phyloP scores from a whole-genome alignment of 352 stramenopile genomes.

The Phytopythium kandeliae region DNA sequence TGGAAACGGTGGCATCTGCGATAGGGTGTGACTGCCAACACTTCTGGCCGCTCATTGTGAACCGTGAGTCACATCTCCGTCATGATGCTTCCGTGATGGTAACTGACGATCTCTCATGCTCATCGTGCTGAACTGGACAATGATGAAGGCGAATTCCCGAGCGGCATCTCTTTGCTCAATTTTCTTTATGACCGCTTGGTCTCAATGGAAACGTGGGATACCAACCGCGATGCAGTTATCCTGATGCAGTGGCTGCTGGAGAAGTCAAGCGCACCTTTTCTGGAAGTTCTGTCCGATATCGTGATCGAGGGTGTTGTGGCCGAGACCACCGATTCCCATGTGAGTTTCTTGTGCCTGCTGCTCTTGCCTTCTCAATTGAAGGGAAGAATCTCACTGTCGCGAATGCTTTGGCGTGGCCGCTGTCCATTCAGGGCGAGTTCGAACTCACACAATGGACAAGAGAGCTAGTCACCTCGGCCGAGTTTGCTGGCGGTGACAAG shows the following conservation, averaged over 20 bases:
- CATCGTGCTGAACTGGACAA: neutral
- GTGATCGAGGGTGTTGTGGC: constrained; percentile 34
- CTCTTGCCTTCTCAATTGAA: neutral
- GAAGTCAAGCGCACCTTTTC: constrained; percentile 40
- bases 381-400: too few relatives aligned
- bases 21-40: constrained; percentile 21
- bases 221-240: constrained; percentile 15
- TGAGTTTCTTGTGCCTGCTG: constrained; percentile 18
- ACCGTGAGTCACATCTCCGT: constrained; percentile 14
- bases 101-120: constrained; percentile 1
- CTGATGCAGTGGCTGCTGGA: constrained; percentile 54
- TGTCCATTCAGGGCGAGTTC: constrained; percentile 5
- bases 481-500: constrained; percentile 3
- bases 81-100: neutral
- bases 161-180: constrained; percentile 44
- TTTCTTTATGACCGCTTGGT: constrained; percentile 34
- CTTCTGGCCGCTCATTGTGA: constrained; percentile 41
- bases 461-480: neutral
- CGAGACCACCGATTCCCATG: constrained; percentile 42
- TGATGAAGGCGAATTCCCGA: constrained; percentile 33
- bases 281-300: constrained; percentile 47
- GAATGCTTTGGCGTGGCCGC: too few relatives aligned
- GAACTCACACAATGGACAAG: neutral
- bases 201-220: constrained; percentile 29
- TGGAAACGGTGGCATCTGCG: constrained; percentile 22